Evolutionary conservation across 768 basidiomycete genomes (phyloP), one percentile per base, ranked within the genome.

Genomic region (Tricholoma flavovirens): DNA sequence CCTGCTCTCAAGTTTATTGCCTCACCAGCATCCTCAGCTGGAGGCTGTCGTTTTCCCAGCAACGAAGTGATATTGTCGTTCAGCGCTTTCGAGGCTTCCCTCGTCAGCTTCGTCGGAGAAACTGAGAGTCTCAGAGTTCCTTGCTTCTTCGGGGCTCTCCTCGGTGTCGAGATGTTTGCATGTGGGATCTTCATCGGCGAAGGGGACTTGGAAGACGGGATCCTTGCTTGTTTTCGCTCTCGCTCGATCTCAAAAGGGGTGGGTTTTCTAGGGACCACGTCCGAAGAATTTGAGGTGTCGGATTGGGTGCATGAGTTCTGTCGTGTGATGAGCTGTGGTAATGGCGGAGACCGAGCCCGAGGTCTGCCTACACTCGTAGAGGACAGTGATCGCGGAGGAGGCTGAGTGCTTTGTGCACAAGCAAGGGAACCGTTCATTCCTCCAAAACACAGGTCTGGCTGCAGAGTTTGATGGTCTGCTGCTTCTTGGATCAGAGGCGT

Each of bases 21-120:
- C 40, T 52, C 45, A 11, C 66, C 69, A 49, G 77, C 76, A 3
- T 75, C 75, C n/a, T 26, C 46, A 9, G 7, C 29, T 10, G 73
- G 70, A 0, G 77, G 69, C 9, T 76, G 74, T 8, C 88, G 77
- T 66, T 92, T 91, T 8, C 88, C 88, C 14, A 91, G 72, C 54
- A 90, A 67, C 19, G 81, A 79, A 5, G 83, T 81, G 49, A 90
- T 81, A 57, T 82, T 86, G 60, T 88, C 84, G 59, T 87, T 81
- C 19, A 90, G 71, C 15, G 80, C 85, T 61, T 74, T 79, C n/a
- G 83, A 73, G 22, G 75, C 75, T 49, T 78, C 75, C 49, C 73
- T 71, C 48, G 77, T 74, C 29, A 82, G 74, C 52, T 77, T 76
- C 22, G 75, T 69, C 40, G 74, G 78, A 0, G 78, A 77, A 11